Percentiles rank a stretch among this genome's conserved stretches.
phyloP scores from a whole-genome alignment of 768 basidiomycete genomes.

The Amanita brunnescens region DNA sequence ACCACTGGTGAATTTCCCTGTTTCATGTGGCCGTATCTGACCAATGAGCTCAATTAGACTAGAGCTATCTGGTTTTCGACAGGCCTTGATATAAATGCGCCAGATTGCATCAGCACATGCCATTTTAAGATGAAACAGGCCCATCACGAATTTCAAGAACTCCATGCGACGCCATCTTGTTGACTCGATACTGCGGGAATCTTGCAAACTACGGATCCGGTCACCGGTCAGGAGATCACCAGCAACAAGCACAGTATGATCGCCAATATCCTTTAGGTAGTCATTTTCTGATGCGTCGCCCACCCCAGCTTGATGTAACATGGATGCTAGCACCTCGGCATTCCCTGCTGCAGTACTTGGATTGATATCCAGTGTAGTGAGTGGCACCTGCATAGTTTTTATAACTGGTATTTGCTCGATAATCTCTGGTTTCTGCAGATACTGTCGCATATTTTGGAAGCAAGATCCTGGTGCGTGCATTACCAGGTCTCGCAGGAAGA shows the following conservation, averaged over 20 bases:
- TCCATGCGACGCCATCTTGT: conserved; percentile 23
- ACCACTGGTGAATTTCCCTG: conserved; percentile 20
- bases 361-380: conserved; percentile 15
- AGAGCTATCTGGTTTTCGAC: too few species aligned
- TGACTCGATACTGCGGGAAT: conserved; percentile 17
- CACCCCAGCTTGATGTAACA: too few species aligned
- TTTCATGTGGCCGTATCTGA: conserved; percentile 21
- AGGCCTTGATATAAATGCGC: conserved; percentile 16
- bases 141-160: conserved; percentile 23
- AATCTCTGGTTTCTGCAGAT: conserved; percentile 14
- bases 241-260: conserved; percentile 15
- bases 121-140: conserved; percentile 27
- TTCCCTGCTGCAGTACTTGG: conserved; percentile 16
- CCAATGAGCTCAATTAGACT: conserved; percentile 16
- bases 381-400: conserved; percentile 15
- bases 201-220: conserved; percentile 15
- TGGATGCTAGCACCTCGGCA: too few species aligned
- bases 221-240: conserved; percentile 23
- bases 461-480: conserved; percentile 13
- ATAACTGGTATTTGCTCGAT: conserved; percentile 19
- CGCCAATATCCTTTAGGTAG: conserved; percentile 10
- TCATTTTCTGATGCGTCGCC: conserved; percentile 11
- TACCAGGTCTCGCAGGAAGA: conserved; percentile 19
- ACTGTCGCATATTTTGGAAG: conserved; percentile 12
- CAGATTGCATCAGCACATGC: conserved; percentile 24